Base-by-base conservation (phyloP, 2,329 filamentous ascomycete genomes). In the Pseudogymnoascus sp. region DNA sequence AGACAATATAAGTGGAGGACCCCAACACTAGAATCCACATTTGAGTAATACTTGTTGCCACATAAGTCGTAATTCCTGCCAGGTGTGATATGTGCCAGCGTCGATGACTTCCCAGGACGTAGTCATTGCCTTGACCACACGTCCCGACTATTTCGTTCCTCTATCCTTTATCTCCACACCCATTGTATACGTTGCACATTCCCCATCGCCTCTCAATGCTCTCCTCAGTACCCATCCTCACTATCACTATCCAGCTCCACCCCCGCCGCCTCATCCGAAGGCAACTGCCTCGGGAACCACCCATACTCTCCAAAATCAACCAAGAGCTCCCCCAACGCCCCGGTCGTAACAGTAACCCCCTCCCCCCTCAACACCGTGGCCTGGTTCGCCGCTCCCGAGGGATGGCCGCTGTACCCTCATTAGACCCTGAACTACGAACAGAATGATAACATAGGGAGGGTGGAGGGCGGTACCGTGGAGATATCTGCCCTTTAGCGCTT, bases 401-500 rank as follows among this genome's bases (percentile, higher is more conserved):
- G 69, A 30, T 72, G 65, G 32, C 68, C 66, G 62, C 71, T 73
- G 57, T 25, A 50, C 30, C 12, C 14, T 11, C 6, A 3, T 61
- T 20, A 63, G 59, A 35, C 6, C 14, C n/a, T n/a, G 7, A 62
- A 9, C 9, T 12, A 9, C 3, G 37, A 6, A 50, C 7, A n/a
- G 25, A 25, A 28, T n/a, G 58, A 60, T 25, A 20, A 12, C 1
- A 37, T 12, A 14, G 25, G 7, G 57, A 6, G 2, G 6, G 16
- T 16, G 32, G 38, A 50, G 37, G 22, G 12, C 22, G 30, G 66
- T 70, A 93, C 90, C 92, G 84, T 6, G 89, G 89, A 47, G 91
- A 96, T 66, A 97, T 95, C 62, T 84, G 78, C 20, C 93, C 92
- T 74, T 89, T 93, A 12, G 90, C 78, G 73, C 93, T 96, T 71